These are phyloP conservation scores for Lodderomyces jiufengensis DNA, from an alignment of 1,139 yeast genomes.

Conservation along the genomic window DNA sequence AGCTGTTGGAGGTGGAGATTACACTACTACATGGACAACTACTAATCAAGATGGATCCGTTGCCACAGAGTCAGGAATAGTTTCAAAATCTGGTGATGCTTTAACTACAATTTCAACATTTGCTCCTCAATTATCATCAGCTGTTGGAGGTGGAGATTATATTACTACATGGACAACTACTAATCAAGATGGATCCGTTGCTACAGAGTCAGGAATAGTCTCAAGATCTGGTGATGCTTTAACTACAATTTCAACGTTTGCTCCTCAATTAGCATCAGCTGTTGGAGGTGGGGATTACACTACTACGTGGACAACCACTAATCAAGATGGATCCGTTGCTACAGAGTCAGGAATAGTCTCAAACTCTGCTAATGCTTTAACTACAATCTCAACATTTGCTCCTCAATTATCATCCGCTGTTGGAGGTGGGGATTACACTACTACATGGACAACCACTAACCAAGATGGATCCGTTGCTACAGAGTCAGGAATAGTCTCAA, in stretches of 20 bases:
- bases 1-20: too few relatives aligned
- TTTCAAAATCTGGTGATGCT: conserved; percentile 2
- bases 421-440: conserved; percentile 10
- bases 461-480: conserved; percentile 16
- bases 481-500: conserved; percentile 10
- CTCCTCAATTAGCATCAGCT: too few relatives aligned
- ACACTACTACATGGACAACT: conserved; percentile 8
- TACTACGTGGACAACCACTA: conserved; percentile 15
- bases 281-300: too few relatives aligned
- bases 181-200: conserved; percentile 13
- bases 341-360: conserved; percentile 17
- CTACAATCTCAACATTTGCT: conserved; percentile 6
- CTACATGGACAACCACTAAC: conserved; percentile 10
- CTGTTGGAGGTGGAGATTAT: too few relatives aligned
- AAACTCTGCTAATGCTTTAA: conserved; percentile 5
- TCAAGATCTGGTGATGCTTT: conserved; percentile 1
- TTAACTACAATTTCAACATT: conserved; percentile 1
- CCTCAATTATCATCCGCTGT: conserved; percentile 1
- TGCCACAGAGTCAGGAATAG: conserved; percentile 7
- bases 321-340: conserved; percentile 9
- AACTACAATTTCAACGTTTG: too few relatives aligned
- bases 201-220: conserved; percentile 6
- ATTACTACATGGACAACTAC: conserved; percentile 6
- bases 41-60: conserved; percentile 7
- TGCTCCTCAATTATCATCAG: background rate